A percentile compares a stretch with the other conserved stretches of the same genome.
Evolutionary conservation across 345 rosid genomes (phyloP).

Genomic region (Chamaenerion angustifolium): DNA sequence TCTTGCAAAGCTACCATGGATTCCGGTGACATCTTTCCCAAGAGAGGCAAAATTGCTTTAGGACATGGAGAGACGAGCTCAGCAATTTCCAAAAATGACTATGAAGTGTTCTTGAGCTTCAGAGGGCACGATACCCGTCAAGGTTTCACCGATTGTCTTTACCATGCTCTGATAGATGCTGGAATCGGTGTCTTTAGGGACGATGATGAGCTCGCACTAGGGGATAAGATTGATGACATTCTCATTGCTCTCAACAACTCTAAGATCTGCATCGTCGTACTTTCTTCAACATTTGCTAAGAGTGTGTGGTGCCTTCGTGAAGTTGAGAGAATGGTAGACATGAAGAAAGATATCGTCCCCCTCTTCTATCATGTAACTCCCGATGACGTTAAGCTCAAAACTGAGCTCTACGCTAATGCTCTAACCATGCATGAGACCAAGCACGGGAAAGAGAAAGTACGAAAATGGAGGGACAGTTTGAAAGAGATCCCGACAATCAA

Average conservation of each 20-base stretch:
- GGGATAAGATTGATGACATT: neutral
- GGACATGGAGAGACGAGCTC: neutral
- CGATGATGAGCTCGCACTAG: neutral
- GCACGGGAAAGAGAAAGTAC: neutral
- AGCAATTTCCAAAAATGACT: neutral
- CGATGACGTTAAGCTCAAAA: neutral
- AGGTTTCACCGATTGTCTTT: neutral
- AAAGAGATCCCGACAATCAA: neutral
- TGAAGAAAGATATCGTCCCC: neutral
- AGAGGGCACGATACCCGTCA: neutral
- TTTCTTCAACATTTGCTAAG: neutral
- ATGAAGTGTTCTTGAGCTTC: neutral
- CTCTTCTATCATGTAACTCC: slow-evolving; percentile 1
- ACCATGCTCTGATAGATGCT: neutral
- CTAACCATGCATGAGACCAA: neutral
- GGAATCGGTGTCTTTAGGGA: neutral
- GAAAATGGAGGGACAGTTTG: neutral
- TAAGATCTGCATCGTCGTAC: slow-evolving; percentile 3
- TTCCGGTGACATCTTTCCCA: neutral
- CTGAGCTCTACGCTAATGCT: neutral
- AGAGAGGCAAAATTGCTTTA: no score
- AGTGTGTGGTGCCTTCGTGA: slow-evolving; percentile 2
- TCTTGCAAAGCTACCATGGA: neutral
- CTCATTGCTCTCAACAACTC: neutral
- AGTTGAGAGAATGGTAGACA: neutral